These are phyloP conservation scores for Hypoxylon sp. DNA, from an alignment of 2,329 filamentous ascomycete genomes.

Conservation along the genomic window DNA sequence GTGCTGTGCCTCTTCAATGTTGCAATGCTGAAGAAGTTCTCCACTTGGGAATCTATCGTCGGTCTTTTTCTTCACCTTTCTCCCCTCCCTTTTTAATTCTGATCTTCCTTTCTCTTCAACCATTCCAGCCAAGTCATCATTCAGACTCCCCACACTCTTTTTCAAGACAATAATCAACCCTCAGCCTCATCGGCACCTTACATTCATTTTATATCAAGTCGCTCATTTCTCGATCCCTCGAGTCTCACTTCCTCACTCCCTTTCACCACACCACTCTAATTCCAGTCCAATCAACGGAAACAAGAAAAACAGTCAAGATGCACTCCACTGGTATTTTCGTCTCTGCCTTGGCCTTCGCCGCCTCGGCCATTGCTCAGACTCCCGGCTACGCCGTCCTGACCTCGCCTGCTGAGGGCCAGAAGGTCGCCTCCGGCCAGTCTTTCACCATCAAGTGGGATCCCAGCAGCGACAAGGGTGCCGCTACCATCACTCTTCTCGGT, in stretches of 20 bases:
- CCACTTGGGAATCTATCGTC: no score
- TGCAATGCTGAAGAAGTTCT: no score
- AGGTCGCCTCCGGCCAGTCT: constrained; percentile 57
- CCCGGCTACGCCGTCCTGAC: constrained; percentile 64
- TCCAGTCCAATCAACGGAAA: constrained; percentile 14
- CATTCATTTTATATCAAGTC: constrained; percentile 35
- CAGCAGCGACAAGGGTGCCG: constrained; percentile 52
- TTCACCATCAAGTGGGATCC: constrained; percentile 62
- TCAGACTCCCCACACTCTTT: constrained; percentile 35
- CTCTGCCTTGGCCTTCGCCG: constrained; percentile 61
- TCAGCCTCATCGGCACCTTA: constrained; percentile 29
- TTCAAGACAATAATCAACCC: constrained; percentile 20
- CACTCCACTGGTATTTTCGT: constrained; percentile 59
- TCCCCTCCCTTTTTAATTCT: constrained; percentile 11
- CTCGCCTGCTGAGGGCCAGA: constrained; percentile 55
- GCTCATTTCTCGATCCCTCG: constrained; percentile 19
- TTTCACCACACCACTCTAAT: constrained; percentile 5
- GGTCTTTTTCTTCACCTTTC: constrained; percentile 19
- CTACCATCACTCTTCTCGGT: constrained; percentile 64
- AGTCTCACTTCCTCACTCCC: neutral
- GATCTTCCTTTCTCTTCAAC: constrained; percentile 8
- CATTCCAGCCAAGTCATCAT: constrained; percentile 20
- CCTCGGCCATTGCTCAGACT: constrained; percentile 62
- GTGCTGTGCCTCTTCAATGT: constrained; percentile 16
- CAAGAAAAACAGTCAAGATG: constrained; percentile 56